Base-by-base conservation (phyloP, 768 basidiomycete genomes). In the Lactifluus echinatus region DNA sequence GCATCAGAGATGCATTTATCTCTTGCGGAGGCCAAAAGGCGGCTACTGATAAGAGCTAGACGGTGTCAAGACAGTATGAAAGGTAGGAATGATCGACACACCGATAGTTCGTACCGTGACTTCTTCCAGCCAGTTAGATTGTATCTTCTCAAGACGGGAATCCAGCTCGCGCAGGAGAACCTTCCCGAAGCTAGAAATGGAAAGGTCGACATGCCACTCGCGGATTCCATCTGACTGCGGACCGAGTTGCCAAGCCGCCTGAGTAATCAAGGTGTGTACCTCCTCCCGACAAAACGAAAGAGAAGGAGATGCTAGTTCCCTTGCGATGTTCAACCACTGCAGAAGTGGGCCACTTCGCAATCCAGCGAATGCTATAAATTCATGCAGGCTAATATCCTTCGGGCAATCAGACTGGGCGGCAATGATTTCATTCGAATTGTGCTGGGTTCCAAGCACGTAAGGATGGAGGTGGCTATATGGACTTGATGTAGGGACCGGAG, bases 241-340 rank as follows among this genome's bases (percentile, higher is more conserved):
- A 28, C 77, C 78, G 11, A 74, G 67, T 57, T 82, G 77, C 55
- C 70, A 73, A 1, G 68, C 70, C n/a, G 79, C 69, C 55, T 81
- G 81, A 19, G 63, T 67, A 1, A 81, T 28, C 0, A 81, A 67
- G 0, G 69, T 53, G 57, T 77, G 70, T 0, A 81, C 74, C 12
- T 72, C 75, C 0, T 67, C 67, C 8, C 64, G 57, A 21, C 67
- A 65, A 54, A 82, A 75, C 8, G 69, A 71, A 48, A 82, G 58
- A 0, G 64, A 61, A 23, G 70, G 67, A 8, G 69, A 68, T 2
- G 70, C 68, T 15, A 81, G 58, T 57, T 78, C 78, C 17, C 74
- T 71, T 14, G 72, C 57, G 42, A 81, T 72, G 54, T 80, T 81
- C 45, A 73, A 66, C 79, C 78, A 80, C 50, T 81, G 79, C 1